phyloP scores from a whole-genome alignment of 345 rosid genomes.

The Euphorbia lathyris region DNA sequence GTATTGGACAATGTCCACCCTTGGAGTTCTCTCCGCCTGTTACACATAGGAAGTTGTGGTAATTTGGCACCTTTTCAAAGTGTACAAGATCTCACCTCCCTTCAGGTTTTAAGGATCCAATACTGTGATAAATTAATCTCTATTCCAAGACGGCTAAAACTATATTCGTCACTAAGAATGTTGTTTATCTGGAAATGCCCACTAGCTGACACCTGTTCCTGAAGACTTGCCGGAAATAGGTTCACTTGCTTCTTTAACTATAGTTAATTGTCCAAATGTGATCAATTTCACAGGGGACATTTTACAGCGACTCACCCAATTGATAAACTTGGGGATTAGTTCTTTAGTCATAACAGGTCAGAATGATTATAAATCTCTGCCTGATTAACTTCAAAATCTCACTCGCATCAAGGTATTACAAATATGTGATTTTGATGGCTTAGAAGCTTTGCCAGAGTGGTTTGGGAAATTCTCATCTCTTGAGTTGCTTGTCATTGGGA shows the following conservation, averaged over 20 bases:
- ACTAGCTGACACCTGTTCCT: too few relatives aligned
- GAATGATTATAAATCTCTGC: too few relatives aligned
- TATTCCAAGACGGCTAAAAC: too few relatives aligned
- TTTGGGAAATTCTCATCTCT: slow-evolving; percentile 7
- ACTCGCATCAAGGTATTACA: not conserved
- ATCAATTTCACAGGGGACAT: not conserved
- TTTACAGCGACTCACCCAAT: too few relatives aligned
- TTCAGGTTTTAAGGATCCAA: not conserved
- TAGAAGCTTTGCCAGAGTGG: slow-evolving; percentile 20
- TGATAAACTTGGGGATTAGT: too few relatives aligned
- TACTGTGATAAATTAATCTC: not conserved
- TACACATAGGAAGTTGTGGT: not conserved
- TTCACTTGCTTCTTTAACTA: not conserved
- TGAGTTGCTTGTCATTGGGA: not conserved
- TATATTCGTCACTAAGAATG: too few relatives aligned
- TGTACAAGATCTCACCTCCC: not conserved
- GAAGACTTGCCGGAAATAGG: not conserved
- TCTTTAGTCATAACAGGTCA: too few relatives aligned
- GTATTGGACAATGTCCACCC: not conserved
- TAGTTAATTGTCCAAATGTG: not conserved
- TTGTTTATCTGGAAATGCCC: too few relatives aligned
- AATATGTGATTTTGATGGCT: not conserved
- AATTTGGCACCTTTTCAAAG: not conserved
- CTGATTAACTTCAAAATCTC: slow-evolving; percentile 10
- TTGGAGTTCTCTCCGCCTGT: not conserved